Evolutionary conservation across 345 rosid species (phyloP).

Genomic region (Linum trigynum): DNA sequence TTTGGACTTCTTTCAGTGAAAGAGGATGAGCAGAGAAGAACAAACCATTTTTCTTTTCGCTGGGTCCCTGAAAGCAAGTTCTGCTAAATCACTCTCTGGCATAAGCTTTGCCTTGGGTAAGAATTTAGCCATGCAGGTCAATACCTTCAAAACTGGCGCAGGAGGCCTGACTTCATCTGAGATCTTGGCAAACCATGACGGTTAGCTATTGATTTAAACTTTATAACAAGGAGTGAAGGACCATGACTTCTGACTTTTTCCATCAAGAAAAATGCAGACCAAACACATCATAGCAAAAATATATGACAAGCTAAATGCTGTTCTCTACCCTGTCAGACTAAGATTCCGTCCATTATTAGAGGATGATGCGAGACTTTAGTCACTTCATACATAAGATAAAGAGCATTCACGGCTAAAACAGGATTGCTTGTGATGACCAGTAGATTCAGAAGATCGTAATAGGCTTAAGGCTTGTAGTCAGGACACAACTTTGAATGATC

Average conservation of each 20-base stretch:
- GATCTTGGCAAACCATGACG: slow-evolving; percentile 45
- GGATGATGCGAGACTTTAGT: too few species aligned
- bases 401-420: too few species aligned
- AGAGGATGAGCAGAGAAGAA: slow-evolving; percentile 6
- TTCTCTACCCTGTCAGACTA: too few species aligned
- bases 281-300: not conserved
- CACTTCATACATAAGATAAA: too few species aligned
- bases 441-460: not conserved
- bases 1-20: not conserved
- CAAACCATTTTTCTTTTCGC: slow-evolving; percentile 64
- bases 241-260: not conserved
- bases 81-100: slow-evolving; percentile 62
- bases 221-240: not conserved
- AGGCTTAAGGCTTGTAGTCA: not conserved
- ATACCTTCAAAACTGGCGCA: slow-evolving; percentile 35
- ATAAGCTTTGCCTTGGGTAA: slow-evolving; percentile 82
- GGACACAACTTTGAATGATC: too few species aligned
- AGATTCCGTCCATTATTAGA: too few species aligned
- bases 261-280: not conserved
- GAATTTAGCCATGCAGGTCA: slow-evolving; percentile 42
- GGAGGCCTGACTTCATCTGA: slow-evolving; percentile 72
- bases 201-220: slow-evolving; percentile 23
- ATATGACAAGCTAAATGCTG: too few species aligned
- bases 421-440: too few species aligned
- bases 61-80: slow-evolving; percentile 56